These are phyloP conservation scores for Colletotrichum shisoi DNA, from an alignment of 2,329 filamentous ascomycete genomes.

Conservation along the genomic window DNA sequence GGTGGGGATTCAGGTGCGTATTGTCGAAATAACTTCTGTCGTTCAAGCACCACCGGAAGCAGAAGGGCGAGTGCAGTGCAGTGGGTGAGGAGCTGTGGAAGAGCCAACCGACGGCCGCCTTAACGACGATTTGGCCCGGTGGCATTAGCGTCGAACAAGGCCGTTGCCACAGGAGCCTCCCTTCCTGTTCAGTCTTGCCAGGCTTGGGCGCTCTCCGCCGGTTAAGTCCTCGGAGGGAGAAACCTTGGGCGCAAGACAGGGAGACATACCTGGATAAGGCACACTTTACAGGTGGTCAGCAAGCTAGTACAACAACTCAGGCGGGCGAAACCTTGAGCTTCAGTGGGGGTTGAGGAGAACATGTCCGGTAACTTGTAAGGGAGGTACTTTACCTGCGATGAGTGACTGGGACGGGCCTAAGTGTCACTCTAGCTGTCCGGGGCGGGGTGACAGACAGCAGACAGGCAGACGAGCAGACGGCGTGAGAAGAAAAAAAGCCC, in stretches of 20 bases:
- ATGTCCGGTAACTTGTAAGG: neutral
- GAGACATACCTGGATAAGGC: neutral
- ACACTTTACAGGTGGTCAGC: constrained; percentile 10
- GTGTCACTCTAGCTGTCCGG: constrained; percentile 3
- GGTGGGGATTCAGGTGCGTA: neutral
- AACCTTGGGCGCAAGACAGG: neutral
- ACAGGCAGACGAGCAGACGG: neutral
- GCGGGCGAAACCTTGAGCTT: neutral
- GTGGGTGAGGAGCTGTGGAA: neutral
- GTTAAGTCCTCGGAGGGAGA: neutral
- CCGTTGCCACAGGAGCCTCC: constrained; percentile 3
- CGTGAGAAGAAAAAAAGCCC: constrained; percentile 8
- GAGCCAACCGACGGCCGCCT: neutral
- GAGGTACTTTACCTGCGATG: neutral
- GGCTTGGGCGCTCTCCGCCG: neutral
- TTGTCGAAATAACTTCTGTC: neutral
- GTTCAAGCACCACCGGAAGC: neutral
- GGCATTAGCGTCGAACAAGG: constrained; percentile 25
- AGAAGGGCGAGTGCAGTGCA: neutral
- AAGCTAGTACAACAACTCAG: neutral
- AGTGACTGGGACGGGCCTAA: constrained; percentile 7
- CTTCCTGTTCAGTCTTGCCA: neutral
- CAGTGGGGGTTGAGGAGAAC: neutral
- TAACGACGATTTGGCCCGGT: constrained; percentile 3
- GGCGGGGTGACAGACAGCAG: constrained; percentile 14